These are phyloP conservation scores for Jackrogersella multiformis DNA, from an alignment of 495 filamentous ascomycete species.

Conservation along the genomic window DNA sequence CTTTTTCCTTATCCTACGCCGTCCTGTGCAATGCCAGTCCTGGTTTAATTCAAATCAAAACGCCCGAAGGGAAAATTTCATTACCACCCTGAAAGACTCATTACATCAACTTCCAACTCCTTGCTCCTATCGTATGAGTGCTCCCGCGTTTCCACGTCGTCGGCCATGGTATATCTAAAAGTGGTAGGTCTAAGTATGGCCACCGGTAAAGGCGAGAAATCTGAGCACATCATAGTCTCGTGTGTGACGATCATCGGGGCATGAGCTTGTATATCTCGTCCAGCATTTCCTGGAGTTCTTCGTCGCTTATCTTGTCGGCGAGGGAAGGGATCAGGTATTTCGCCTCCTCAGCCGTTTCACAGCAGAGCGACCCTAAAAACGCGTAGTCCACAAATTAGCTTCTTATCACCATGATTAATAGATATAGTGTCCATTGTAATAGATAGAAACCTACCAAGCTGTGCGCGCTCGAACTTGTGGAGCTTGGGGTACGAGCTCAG, in stretches of 20 bases:
- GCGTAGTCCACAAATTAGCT: neutral
- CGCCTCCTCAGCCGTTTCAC: constrained; percentile 91
- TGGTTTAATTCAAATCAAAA: constrained; percentile 28
- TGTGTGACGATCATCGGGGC: constrained; percentile 40
- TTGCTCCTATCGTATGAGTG: neutral
- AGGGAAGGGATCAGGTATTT: constrained; percentile 95
- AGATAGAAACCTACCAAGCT: constrained; percentile 75
- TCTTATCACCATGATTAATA: neutral
- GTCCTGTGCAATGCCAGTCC: constrained; percentile 32
- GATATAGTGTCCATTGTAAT: neutral
- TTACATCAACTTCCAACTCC: constrained; percentile 11
- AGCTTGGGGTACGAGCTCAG: constrained; percentile 79
- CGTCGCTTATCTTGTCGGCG: constrained; percentile 85
- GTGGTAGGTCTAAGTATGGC: neutral
- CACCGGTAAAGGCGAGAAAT: neutral
- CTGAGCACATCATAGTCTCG: neutral
- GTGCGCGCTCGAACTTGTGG: constrained; percentile 89
- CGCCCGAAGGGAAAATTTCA: constrained; percentile 10
- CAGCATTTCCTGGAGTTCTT: constrained; percentile 83
- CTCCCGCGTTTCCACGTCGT: neutral
- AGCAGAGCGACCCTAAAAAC: constrained; percentile 81
- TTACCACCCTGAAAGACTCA: neutral
- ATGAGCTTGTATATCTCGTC: constrained; percentile 87
- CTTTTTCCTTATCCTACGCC: constrained; percentile 40
- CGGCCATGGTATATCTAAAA: too few species aligned